A percentile compares a stretch with the other conserved stretches of the same genome.
These are phyloP conservation scores for Aspergillus phoenicis DNA, from an alignment of 2,329 filamentous ascomycete species.

Conservation along the genomic window DNA sequence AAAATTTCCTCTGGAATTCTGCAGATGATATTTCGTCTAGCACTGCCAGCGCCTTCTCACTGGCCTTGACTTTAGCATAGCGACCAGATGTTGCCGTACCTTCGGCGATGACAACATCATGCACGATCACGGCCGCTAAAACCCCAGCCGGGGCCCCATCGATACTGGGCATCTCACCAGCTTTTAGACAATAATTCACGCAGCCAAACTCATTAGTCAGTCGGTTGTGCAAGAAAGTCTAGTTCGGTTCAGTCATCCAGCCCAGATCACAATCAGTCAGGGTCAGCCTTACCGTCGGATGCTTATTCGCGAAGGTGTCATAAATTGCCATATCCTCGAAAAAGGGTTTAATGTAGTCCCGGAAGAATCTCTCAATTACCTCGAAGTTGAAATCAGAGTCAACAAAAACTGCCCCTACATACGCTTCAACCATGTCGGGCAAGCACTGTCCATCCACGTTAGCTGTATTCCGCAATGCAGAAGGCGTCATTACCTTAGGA, in stretches of 20 bases:
- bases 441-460: constrained; percentile 54
- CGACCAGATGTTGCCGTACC: constrained; percentile 64
- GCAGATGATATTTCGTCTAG: constrained; percentile 55
- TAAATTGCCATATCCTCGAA: constrained; percentile 87
- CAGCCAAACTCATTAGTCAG: constrained; percentile 70
- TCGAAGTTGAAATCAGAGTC: constrained; percentile 79
- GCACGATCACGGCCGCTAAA: constrained; percentile 74
- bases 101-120: constrained; percentile 67
- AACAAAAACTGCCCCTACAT: constrained; percentile 87
- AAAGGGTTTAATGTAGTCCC: constrained; percentile 70
- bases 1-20: constrained; percentile 63
- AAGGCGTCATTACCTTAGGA: constrained; percentile 41
- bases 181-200: constrained; percentile 54
- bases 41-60: constrained; percentile 41
- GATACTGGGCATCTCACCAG: constrained; percentile 47
- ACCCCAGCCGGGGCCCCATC: constrained; percentile 55
- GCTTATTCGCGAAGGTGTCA: constrained; percentile 81
- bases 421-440: constrained; percentile 85
- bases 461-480: background rate
- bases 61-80: constrained; percentile 68
- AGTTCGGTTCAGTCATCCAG: constrained; percentile 8
- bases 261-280: background rate
- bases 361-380: constrained; percentile 76
- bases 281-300: constrained; percentile 63
- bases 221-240: constrained; percentile 67